These are phyloP conservation scores for Tolypocladium pustulatum DNA, from an alignment of 2,329 filamentous ascomycete genomes.

Conservation along the genomic window DNA sequence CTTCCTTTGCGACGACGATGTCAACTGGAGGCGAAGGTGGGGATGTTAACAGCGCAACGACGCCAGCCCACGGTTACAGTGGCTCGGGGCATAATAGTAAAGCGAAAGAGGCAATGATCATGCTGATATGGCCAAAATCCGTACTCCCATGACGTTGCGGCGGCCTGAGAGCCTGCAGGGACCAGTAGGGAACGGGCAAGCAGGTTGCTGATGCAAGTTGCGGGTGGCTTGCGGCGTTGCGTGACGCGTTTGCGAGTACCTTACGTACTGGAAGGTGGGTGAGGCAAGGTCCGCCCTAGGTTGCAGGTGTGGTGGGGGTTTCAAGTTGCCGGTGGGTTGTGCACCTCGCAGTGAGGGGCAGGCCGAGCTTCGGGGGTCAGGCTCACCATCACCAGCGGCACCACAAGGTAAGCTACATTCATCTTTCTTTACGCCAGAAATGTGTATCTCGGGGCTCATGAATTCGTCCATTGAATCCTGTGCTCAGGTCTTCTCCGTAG, in stretches of 20 bases:
- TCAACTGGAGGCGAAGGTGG: not conserved
- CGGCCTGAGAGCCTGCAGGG: not conserved
- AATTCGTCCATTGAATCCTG: too few relatives aligned
- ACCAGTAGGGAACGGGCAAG: not conserved
- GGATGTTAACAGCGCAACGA: slow-evolving; percentile 1
- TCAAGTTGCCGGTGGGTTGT: not conserved
- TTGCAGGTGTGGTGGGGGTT: not conserved
- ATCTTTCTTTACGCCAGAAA: too few relatives aligned
- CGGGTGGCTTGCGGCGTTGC: not conserved
- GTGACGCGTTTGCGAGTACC: not conserved
- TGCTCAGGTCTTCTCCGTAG: too few relatives aligned
- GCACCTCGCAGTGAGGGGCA: not conserved
- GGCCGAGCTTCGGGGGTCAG: not conserved
- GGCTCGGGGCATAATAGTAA: slow-evolving; percentile 1
- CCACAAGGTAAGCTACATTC: too few relatives aligned
- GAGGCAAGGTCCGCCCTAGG: not conserved
- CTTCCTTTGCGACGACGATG: not conserved
- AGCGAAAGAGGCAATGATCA: slow-evolving; percentile 1
- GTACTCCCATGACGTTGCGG: slow-evolving; percentile 1
- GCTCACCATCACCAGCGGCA: not conserved
- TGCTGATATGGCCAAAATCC: slow-evolving; percentile 2
- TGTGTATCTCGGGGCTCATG: too few relatives aligned
- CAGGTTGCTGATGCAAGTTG: not conserved
- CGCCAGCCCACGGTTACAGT: slow-evolving; percentile 2
- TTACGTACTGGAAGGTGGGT: too few relatives aligned